phyloP scores from a whole-genome alignment of 192 early-diverging fungal species.

The Coemansia sp. region DNA sequence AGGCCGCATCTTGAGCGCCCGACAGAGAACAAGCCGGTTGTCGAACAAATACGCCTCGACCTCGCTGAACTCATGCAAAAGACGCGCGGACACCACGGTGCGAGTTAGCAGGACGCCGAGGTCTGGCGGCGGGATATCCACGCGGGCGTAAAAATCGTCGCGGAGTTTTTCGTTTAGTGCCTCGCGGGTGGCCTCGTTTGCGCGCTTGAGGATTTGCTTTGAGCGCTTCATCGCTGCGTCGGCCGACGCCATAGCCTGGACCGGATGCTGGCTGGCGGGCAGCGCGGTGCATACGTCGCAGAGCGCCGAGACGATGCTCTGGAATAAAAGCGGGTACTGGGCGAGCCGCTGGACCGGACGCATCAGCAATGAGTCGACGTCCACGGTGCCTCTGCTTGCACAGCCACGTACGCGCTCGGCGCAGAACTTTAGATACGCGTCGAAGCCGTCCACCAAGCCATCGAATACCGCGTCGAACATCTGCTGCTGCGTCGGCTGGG shows the following conservation, averaged over 20 bases:
- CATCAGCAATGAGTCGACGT: conserved; percentile 43
- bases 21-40: conserved; percentile 25
- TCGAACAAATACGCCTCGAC: conserved; percentile 41
- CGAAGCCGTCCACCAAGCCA: conserved; percentile 19
- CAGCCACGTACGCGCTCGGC: conserved; percentile 27
- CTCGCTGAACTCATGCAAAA: conserved; percentile 14
- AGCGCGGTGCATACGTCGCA: conserved; percentile 16
- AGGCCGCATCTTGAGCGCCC: conserved; percentile 4
- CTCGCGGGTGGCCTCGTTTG: conserved; percentile 49
- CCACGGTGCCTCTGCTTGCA: conserved; percentile 20
- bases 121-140: conserved; percentile 17
- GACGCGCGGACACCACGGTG: conserved; percentile 19
- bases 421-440: conserved; percentile 40
- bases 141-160: conserved; percentile 31
- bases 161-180: conserved; percentile 24
- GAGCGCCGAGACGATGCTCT: conserved; percentile 34
- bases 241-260: conserved; percentile 25
- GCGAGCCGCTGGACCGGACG: conserved; percentile 50
- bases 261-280: conserved; percentile 8
- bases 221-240: conserved; percentile 34
- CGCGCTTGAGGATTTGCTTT: conserved; percentile 37
- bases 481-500: conserved; percentile 25
- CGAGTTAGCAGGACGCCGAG: conserved; percentile 31
- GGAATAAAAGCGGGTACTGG: conserved; percentile 49
- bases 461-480: conserved; percentile 28